Evolutionary conservation across 345 rosid genomes (phyloP).

Genomic region (Pistacia vera): DNA sequence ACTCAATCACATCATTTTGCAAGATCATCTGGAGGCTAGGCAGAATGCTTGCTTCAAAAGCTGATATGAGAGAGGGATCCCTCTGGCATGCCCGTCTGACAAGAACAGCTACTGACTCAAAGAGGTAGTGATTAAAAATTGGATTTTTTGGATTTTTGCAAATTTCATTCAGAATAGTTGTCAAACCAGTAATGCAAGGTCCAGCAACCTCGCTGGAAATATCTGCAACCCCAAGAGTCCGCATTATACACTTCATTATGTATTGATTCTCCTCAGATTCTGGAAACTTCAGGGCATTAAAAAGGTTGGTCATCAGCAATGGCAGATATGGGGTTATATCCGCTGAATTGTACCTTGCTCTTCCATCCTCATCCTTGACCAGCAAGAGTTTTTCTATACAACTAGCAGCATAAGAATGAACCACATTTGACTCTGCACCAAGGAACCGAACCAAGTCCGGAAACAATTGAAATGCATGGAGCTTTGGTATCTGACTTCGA

Average conservation of each 20-base stretch:
- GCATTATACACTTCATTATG: slow-evolving; percentile 95
- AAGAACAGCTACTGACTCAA: slow-evolving; percentile 96
- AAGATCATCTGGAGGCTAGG: slow-evolving; percentile 85
- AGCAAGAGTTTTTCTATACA: slow-evolving; percentile 93
- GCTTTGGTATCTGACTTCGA: slow-evolving; percentile 72
- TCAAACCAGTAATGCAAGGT: slow-evolving; percentile 81
- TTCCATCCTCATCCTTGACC: slow-evolving; percentile 92
- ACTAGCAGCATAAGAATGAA: slow-evolving; percentile 97
- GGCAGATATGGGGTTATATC: slow-evolving; percentile 68
- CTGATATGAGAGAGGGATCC: slow-evolving; percentile 65
- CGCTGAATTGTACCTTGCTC: slow-evolving; percentile 57
- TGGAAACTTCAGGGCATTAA: slow-evolving; percentile 69
- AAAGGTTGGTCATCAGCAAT: slow-evolving; percentile 69
- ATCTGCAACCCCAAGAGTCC: slow-evolving; percentile 87
- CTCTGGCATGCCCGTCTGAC: slow-evolving; percentile 86
- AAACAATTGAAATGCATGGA: slow-evolving; percentile 63
- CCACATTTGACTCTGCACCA: slow-evolving; percentile 80
- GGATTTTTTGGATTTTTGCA: slow-evolving; percentile 95
- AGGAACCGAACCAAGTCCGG: slow-evolving; percentile 78
- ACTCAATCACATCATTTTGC: slow-evolving; percentile 82
- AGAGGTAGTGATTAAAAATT: slow-evolving; percentile 90
- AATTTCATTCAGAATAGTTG: slow-evolving; percentile 72
- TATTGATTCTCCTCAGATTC: slow-evolving; percentile 99
- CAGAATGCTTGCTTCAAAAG: slow-evolving; percentile 76
- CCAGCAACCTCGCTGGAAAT: slow-evolving; percentile 73